phyloP scores from a whole-genome alignment of 129 eudicot genomes.

The Ambrosia trifida region DNA sequence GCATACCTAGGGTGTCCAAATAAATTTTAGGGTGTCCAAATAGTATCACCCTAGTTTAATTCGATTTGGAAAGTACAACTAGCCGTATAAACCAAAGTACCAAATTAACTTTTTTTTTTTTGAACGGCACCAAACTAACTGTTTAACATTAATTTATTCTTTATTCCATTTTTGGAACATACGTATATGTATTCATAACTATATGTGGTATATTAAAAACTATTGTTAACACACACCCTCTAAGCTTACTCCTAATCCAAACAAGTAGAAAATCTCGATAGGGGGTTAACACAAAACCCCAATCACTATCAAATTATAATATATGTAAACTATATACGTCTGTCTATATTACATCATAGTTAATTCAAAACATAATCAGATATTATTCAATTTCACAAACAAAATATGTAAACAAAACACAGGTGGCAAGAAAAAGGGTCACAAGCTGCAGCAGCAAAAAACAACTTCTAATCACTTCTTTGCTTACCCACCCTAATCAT shows the following conservation, averaged over 20 bases:
- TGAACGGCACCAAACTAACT: too few species aligned
- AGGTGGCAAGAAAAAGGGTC: conserved; percentile 21
- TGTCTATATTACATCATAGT: conserved; percentile 55
- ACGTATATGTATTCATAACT: too few species aligned
- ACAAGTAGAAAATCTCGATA: conserved; percentile 11
- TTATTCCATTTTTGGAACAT: too few species aligned
- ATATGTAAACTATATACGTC: conserved; percentile 37
- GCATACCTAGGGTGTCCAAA: too few species aligned
- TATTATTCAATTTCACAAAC: conserved; percentile 40
- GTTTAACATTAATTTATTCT: too few species aligned
- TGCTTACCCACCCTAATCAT: conserved; percentile 48
- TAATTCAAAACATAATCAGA: conserved; percentile 40
- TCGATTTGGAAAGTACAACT: too few species aligned
- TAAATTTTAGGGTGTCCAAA: too few species aligned
- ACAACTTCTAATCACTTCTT: conserved; percentile 44
- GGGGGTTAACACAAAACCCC: conserved; percentile 27
- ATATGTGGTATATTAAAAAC: too few species aligned
- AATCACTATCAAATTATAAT: conserved; percentile 36
- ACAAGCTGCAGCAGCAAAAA: conserved; percentile 40
- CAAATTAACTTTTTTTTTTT: too few species aligned
- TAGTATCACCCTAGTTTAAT: too few species aligned
- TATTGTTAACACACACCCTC: too few species aligned
- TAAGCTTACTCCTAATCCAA: not conserved
- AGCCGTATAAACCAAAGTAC: too few species aligned
- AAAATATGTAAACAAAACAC: conserved; percentile 40